These are phyloP conservation scores for Choanephora cucurbitarum DNA, from an alignment of 371 early-diverging fungal genomes.

Conservation along the genomic window DNA sequence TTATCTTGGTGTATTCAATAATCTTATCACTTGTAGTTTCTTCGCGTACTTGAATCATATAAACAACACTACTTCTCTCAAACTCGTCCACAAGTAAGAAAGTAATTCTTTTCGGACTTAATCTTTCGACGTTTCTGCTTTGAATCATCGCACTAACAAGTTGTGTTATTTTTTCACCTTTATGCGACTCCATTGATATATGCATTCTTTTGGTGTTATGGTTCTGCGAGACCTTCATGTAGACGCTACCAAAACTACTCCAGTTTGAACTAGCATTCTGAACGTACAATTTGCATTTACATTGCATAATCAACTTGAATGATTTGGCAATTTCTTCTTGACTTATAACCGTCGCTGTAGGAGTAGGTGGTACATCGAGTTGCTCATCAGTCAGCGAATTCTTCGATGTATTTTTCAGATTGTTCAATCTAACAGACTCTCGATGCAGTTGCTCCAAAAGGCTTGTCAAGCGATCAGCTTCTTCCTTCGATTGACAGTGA, in stretches of 20 bases:
- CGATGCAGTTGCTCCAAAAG: conserved; percentile 36
- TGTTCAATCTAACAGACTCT: conserved; percentile 25
- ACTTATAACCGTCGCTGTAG: conserved; percentile 9
- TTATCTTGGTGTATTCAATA: conserved; percentile 45
- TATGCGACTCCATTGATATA: conserved; percentile 42
- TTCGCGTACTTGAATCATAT: conserved; percentile 49
- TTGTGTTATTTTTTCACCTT: conserved; percentile 31
- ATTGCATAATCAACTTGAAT: conserved; percentile 37
- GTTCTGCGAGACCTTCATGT: conserved; percentile 45
- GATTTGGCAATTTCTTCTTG: conserved; percentile 33
- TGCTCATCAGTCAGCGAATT: conserved; percentile 8
- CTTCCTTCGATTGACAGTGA: conserved; percentile 29
- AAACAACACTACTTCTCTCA: conserved; percentile 42
- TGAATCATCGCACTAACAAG: conserved; percentile 45
- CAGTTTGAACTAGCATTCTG: conserved; percentile 46
- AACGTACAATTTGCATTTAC: conserved; percentile 45
- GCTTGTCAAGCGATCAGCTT: conserved; percentile 22
- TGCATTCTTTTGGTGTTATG: conserved; percentile 45
- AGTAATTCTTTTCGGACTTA: conserved; percentile 41
- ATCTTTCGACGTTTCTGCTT: conserved; percentile 43
- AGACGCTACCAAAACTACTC: conserved; percentile 46
- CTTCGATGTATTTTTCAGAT: conserved; percentile 6
- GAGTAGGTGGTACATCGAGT: conserved; percentile 5
- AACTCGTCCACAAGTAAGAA: conserved; percentile 40
- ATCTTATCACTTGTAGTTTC: conserved; percentile 41